Conservation (phyloP, 306 rosid species). For the Senna siamea region DNA sequence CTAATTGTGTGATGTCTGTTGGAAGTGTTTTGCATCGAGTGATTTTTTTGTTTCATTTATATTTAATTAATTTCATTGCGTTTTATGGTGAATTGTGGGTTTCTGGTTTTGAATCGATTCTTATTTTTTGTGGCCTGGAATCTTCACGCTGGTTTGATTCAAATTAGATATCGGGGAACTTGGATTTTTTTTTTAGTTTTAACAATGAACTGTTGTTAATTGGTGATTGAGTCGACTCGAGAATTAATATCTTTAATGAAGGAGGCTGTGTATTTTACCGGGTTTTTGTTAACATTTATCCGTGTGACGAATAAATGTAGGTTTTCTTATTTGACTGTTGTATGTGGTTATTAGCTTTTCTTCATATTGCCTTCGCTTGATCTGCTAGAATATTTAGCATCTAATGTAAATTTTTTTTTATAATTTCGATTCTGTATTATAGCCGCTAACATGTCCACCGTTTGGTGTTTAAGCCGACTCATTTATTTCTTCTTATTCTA, state of each 20-base stretch:
- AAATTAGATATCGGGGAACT: not conserved
- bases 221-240: not conserved
- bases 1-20: not conserved
- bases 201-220: not conserved
- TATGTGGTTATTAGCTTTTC: not conserved
- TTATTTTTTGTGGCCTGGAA: not conserved
- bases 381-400: not conserved
- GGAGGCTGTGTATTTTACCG: not conserved
- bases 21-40: too few relatives aligned
- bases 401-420: too few relatives aligned
- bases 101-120: not conserved
- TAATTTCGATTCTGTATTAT: not conserved
- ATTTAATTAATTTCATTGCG: too few relatives aligned
- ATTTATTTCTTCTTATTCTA: not conserved
- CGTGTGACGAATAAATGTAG: not conserved
- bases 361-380: not conserved
- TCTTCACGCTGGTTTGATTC: too few relatives aligned
- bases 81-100: too few relatives aligned
- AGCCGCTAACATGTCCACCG: not conserved
- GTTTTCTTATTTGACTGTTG: not conserved
- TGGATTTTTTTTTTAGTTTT: not conserved
- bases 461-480: not conserved
- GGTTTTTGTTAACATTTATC: too few relatives aligned
- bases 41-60: too few relatives aligned
- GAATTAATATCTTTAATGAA: not conserved